Percentiles rank a stretch among this genome's conserved stretches.
Evolutionary conservation across 371 early-diverging fungal genomes (phyloP).

Genomic region (Fennellomyces sp.): DNA sequence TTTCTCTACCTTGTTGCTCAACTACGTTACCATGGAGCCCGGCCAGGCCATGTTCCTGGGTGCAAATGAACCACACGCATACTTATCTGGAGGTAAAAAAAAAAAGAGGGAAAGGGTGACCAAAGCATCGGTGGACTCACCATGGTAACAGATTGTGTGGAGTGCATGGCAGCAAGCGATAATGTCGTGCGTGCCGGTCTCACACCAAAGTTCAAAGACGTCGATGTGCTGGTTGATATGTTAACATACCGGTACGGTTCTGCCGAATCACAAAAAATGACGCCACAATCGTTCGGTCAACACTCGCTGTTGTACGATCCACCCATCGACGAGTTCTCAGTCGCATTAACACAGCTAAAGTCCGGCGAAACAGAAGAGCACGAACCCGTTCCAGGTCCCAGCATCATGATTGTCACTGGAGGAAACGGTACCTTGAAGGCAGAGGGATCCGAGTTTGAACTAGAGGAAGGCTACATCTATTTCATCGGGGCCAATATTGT

Average conservation of each 20-base stretch:
- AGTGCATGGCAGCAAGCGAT: conserved; percentile 98
- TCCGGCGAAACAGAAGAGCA: conserved; percentile 51
- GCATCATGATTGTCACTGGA: conserved; percentile 80
- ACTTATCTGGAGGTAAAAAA: conserved; percentile 83
- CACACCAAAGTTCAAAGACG: conserved; percentile 98
- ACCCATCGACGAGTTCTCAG: conserved; percentile 94
- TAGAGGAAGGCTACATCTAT: conserved; percentile 64
- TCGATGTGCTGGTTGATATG: conserved; percentile 89
- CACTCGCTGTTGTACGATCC: conserved; percentile 87
- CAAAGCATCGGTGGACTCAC: neutral
- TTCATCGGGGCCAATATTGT: conserved; percentile 66
- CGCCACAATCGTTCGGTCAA: conserved; percentile 41
- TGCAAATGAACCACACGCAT: conserved; percentile 98
- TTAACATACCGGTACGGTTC: conserved; percentile 88
- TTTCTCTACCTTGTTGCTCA: conserved; percentile 87
- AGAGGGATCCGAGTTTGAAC: conserved; percentile 19
- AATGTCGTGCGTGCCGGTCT: conserved; percentile 97
- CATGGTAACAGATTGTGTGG: conserved; percentile 80
- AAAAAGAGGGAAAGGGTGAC: neutral
- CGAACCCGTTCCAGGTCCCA: conserved; percentile 77
- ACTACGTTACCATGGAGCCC: conserved; percentile 78
- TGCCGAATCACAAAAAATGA: conserved; percentile 77
- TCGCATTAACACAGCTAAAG: conserved; percentile 65
- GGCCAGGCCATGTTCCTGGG: conserved; percentile 95
- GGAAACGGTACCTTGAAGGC: conserved; percentile 52